These are phyloP conservation scores for Posidonia australis DNA, from an alignment of 106 monocot genomes.

Conservation along the genomic window DNA sequence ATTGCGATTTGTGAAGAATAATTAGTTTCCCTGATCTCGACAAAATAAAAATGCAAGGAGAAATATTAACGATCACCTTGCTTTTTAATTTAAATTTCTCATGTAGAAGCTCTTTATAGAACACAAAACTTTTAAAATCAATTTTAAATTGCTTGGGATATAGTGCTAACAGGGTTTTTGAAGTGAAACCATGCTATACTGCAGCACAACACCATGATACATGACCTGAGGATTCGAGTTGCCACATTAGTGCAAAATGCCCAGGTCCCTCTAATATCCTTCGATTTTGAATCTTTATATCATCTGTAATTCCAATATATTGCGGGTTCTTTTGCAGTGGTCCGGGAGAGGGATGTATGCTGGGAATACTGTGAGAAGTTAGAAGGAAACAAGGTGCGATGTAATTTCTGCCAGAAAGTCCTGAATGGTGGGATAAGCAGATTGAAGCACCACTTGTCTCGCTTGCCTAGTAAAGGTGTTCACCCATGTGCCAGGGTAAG, in stretches of 20 bases:
- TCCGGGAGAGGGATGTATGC: slow-evolving; percentile 85
- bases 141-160: too few relatives aligned
- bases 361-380: slow-evolving; percentile 97
- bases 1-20: too few relatives aligned
- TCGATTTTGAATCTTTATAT: neutral
- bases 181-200: too few relatives aligned
- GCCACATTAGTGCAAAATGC: neutral
- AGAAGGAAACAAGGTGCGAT: slow-evolving; percentile 96
- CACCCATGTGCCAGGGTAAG: slow-evolving; percentile 80
- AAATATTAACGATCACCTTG: too few relatives aligned
- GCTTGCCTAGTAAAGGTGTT: slow-evolving; percentile 83
- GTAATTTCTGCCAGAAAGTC: slow-evolving; percentile 84
- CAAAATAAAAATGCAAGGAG: too few relatives aligned
- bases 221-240: too few relatives aligned
- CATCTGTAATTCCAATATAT: neutral
- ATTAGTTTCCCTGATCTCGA: too few relatives aligned
- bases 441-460: slow-evolving; percentile 84
- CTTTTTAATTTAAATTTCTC: too few relatives aligned
- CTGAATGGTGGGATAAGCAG: slow-evolving; percentile 92
- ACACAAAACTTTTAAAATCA: too few relatives aligned
- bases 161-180: too few relatives aligned
- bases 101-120: too few relatives aligned
- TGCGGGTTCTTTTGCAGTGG: slow-evolving; percentile 41
- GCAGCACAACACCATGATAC: too few relatives aligned
- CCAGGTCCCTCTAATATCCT: neutral